phyloP scores from a whole-genome alignment of 176 grass and related monocot species.

The Canna indica region DNA sequence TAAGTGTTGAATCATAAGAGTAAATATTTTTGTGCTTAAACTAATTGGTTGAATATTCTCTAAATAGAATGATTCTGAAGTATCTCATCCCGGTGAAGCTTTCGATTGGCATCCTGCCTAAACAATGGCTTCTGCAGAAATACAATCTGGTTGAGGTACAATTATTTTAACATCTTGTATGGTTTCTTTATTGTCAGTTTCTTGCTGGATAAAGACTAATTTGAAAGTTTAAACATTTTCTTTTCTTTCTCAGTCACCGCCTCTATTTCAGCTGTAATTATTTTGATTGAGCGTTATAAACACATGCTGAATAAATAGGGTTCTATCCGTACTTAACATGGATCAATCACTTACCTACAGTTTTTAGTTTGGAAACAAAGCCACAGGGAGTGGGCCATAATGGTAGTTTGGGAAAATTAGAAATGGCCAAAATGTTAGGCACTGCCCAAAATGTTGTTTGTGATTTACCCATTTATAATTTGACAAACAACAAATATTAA shows the following conservation, averaged over 20 bases:
- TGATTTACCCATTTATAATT: no score
- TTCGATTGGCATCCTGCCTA: conserved; percentile 78
- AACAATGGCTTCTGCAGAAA: conserved; percentile 47
- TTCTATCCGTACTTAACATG: no score
- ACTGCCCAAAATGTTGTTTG: no score
- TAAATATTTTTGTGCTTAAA: neutral
- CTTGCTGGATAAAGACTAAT: neutral
- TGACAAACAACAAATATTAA: no score
- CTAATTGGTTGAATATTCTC: conserved; percentile 23
- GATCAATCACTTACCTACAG: no score
- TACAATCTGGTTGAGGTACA: conserved; percentile 80
- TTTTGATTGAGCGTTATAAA: neutral
- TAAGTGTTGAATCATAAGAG: neutral
- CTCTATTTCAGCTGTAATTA: neutral
- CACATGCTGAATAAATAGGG: no score
- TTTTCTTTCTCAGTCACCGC: neutral
- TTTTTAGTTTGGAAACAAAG: no score
- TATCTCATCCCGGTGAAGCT: conserved; percentile 92
- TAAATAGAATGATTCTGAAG: conserved; percentile 78
- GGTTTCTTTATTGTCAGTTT: neutral
- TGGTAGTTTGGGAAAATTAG: no score
- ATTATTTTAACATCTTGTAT: neutral
- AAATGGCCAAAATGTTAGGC: no score
- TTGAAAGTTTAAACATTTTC: neutral
- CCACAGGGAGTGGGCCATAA: no score